These are phyloP conservation scores for Trichoderma koningiopsis DNA, from an alignment of 2,329 filamentous ascomycete genomes.

Conservation along the genomic window DNA sequence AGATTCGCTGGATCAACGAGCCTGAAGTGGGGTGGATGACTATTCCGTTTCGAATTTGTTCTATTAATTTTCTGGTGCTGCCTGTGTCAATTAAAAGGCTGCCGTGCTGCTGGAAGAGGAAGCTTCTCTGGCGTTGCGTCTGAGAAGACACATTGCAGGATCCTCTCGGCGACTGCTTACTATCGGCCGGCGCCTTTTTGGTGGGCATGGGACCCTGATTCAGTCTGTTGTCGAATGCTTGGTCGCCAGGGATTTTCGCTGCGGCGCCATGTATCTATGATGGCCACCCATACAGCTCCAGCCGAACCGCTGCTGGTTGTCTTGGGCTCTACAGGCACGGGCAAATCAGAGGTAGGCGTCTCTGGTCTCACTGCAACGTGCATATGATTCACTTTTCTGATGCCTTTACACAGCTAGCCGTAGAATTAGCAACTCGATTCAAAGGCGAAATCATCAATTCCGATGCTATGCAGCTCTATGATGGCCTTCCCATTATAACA, in stretches of 20 bases:
- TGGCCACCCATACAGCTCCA: conserved; percentile 45
- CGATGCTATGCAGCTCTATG: conserved; percentile 97
- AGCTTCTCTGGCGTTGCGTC: neutral
- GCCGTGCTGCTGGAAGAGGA: conserved; percentile 2
- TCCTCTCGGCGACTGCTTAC: neutral
- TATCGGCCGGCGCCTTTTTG: neutral
- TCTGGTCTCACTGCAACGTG: neutral
- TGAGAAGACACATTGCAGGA: neutral
- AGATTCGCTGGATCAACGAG: conserved; percentile 6
- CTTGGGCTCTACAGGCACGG: conserved; percentile 88
- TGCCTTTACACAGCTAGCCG: conserved; percentile 70
- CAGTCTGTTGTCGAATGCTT: conserved; percentile 34
- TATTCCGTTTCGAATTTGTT: conserved; percentile 12
- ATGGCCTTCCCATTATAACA: conserved; percentile 88
- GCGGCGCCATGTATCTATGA: conserved; percentile 43
- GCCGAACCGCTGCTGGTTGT: conserved; percentile 72
- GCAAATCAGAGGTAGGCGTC: conserved; percentile 78
- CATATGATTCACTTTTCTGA: conserved; percentile 1
- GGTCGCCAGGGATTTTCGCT: conserved; percentile 29
- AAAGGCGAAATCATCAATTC: conserved; percentile 96
- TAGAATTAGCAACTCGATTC: conserved; percentile 79
- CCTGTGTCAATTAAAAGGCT: neutral
- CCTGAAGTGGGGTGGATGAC: conserved; percentile 19
- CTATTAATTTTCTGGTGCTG: conserved; percentile 1
- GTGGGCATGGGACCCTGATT: conserved; percentile 7